Evolutionary conservation across 495 filamentous ascomycete genomes (phyloP), one percentile per base, ranked within the genome.

Genomic region (Amniculicola lignicola): DNA sequence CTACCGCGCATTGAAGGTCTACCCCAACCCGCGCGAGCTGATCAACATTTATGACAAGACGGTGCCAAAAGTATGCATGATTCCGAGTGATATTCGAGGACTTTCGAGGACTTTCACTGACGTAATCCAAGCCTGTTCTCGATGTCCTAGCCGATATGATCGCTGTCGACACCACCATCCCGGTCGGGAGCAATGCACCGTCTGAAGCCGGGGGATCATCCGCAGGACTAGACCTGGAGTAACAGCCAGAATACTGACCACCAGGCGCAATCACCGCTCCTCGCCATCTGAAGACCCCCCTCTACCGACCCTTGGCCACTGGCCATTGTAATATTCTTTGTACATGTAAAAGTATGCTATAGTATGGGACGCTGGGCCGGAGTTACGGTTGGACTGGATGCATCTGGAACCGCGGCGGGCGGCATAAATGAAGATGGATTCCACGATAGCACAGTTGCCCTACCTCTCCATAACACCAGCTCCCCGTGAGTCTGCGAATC

Each of bases 21-120:
- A 98, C 73, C 93, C 93, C 7, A 84, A 89, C 59, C 93, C 93
- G 6, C 80, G 83, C 65, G 93, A 96, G 66, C 78, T 98, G 51
- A 96, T 98, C 69, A 79, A 76, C 52, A 96, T 98, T 69, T 98
- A 96, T 74, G 94, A 97, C 72, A 96, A 95, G 81, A 96, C 92
- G 38, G 91, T 96, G 19, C 82, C 89, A 41, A 96, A 95, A 82
- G 82, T 86, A 75, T 57, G 67, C 53, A 22, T 15, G 1, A 22
- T 4, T 27, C 7, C 6, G 36, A 2, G 14, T 3, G 10, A 29
- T 3, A 39, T 38, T 15, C 10, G 23, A 12, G 21, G 21, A 3
- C 14, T 16, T 4, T 41, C 18, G 37, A 40, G 37, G 19, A 19
- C 6, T 40, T 6, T 40, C n/a, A 35, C 51, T 72, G 60, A 72